Evolutionary conservation across 192 early-diverging fungal genomes (phyloP), one percentile per base, ranked within the genome.

Genomic region (Coemansia sp.): DNA sequence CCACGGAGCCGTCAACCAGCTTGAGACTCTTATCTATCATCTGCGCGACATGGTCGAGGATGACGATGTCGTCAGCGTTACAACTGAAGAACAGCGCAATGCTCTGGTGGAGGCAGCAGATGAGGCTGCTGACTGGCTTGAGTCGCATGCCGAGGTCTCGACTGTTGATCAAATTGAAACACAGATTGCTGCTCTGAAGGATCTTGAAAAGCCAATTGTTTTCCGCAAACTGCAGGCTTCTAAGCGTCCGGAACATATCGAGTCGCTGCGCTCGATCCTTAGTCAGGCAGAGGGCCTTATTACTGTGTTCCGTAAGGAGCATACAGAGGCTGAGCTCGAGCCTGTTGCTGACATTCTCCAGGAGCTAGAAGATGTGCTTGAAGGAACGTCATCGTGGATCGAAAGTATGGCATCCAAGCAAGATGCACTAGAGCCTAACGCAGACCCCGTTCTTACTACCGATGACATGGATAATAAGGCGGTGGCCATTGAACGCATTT

Each of bases 11-110:
- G 69, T 83, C 39, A 99, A 99, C 79, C 80, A 79, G 48, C 82
- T 99, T 19, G 97, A 99, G 69, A 77, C 91, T 3, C 95, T 91
- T 72, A 79, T 96, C 27, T 99, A 98, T 77, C 84, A 84, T 33
- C 69, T 86, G 38, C 90, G 89, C 48, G 93, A 95, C 50, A 84
- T 93, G 51, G 73, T 91, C 46, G 83, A 91, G 43, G 87, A 92
- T 50, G 89, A 92, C 30, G 84, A 84, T 30, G 79, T 88, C 40
- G 73, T 81, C 46, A 57, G 78, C 8, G 84, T 90, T n/a, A 81
- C 85, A 30, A 89, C 87, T 14, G 83, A 86, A 22, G 81, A 82
- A 6, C 86, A 97, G 66, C 87, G 90, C 41, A 77, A 82, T 39
- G 67, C 67, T 3, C 68, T 98, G 15, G 71, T 75, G 7, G 69